Evolutionary conservation across 179 eudicot species (phyloP), one percentile per base, ranked within the genome.

Genomic region (Vitellaria paradoxa): DNA sequence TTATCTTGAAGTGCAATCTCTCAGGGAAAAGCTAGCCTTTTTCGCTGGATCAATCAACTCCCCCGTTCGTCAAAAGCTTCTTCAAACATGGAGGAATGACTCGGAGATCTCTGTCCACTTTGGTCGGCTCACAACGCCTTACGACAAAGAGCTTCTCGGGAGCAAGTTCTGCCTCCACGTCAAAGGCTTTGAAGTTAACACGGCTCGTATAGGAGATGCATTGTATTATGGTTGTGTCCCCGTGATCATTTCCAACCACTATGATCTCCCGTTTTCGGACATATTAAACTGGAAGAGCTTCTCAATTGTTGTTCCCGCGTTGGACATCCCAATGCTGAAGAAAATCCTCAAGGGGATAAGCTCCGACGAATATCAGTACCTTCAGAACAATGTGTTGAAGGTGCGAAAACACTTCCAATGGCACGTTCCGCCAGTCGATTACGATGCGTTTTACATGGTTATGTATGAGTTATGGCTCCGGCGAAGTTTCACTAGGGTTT

Each of bases 401-500:
- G 97, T 86, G 30, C 82, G 88, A 70, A 82, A 78, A 75, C 98
- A 95, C 81, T 95, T 93, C 65, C 90, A 83, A 70, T 95, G 99
- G 98, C 89, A 91, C 82, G 18, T 13, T 10, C 2, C 53, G 68
- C 86, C 97, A 0, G 79, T 73, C 20, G 91, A 93, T 78, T 91
- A 62, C 76, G 99, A 95, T 82, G 87, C 89, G 7, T 95, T 95
- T 80, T 86, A 90, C 68, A 93, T 88, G 91, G 93, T 90, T 20
- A 93, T 95, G 96, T 93, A 88, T 80, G 97, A 95, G 81, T 81
- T 94, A 62, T 94, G 98, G 98, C 85, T 91, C 17, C 80, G 98
- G 52, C 80, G 93, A 78, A 85, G 89, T 81, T 84, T 82, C 21
- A 63, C 84, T 0, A 85, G 86, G 49, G 55, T 88, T 77, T 65